phyloP scores from a whole-genome alignment of 2,329 filamentous ascomycete species.

The Hymenotorrendiella dingleyae region DNA sequence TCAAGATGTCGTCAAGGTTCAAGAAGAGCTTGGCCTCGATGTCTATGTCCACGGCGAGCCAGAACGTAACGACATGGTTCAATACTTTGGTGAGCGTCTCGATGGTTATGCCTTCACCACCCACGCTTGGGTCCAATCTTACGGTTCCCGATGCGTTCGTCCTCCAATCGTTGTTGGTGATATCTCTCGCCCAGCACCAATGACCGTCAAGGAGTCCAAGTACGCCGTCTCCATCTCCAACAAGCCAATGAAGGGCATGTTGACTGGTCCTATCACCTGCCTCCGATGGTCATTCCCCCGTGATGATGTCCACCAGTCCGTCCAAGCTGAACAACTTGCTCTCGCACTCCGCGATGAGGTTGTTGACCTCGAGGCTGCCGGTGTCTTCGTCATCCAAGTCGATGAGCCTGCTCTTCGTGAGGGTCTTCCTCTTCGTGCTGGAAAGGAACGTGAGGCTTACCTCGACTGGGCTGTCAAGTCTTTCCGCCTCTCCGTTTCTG shows the following conservation, averaged over 20 bases:
- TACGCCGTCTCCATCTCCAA: slow-evolving; percentile 93
- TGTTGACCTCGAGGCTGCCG: slow-evolving; percentile 92
- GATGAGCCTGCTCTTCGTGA: slow-evolving; percentile 99
- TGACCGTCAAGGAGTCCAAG: slow-evolving; percentile 99
- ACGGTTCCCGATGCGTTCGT: slow-evolving; percentile 96
- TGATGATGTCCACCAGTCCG: slow-evolving; percentile 98
- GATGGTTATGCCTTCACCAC: slow-evolving; percentile 98
- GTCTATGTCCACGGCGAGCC: slow-evolving; percentile 98
- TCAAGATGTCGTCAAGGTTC: slow-evolving; percentile 86
- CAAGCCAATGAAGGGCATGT: slow-evolving; percentile 99
- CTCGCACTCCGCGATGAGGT: slow-evolving; percentile 98
- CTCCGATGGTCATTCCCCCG: slow-evolving; percentile 99
- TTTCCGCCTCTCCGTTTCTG: slow-evolving; percentile 92
- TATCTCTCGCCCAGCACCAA: slow-evolving; percentile 90
- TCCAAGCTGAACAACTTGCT: slow-evolving; percentile 97
- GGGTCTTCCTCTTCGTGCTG: slow-evolving; percentile 92
- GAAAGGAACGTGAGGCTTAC: slow-evolving; percentile 94
- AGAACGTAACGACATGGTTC: slow-evolving; percentile 99
- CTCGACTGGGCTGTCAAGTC: slow-evolving; percentile 95
- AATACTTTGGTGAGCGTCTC: slow-evolving; percentile 98
- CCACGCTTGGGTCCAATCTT: slow-evolving; percentile 97
- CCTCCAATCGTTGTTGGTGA: slow-evolving; percentile 98
- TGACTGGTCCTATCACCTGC: slow-evolving; percentile 98
- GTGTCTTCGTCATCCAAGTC: slow-evolving; percentile 97
- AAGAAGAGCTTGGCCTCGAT: slow-evolving; percentile 95